Base-by-base conservation (phyloP, 352 stramenopile genomes). In the Phytopythium cucurbitacearum region DNA sequence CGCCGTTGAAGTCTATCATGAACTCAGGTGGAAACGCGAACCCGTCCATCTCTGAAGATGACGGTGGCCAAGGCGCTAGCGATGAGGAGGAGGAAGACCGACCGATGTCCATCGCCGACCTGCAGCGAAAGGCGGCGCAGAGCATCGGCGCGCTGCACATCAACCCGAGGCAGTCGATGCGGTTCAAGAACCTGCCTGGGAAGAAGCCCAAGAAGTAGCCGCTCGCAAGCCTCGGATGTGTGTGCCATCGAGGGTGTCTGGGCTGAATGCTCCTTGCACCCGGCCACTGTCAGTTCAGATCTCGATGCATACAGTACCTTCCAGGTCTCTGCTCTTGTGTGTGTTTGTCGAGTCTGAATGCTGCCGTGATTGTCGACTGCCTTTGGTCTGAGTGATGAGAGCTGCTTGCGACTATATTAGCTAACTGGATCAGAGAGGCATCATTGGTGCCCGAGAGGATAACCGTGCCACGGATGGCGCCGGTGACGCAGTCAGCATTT, bases 71-170 rank as follows among this genome's bases (percentile, higher is more conserved):
- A 5, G 69, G 60, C 34, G 69, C 64, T 11, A 87, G 72, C 46
- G 80, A 89, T 49, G 80, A 89, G 4, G 80, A 89, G 13, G 73
- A 88, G 34, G 65, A 71, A 8, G 72, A 89, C 43, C 76, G 75
- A 0, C 73, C 76, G 35, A 76, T 91, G 65, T 83, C 73, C 0
- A 76, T 69, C n/a, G 49, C 69, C 0, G 80, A 91, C 55, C 64
- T 91, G 4, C 80, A 89, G 45, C 73, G 71, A 49, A 71, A 69
- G 48, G 77, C 77, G 3, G 73, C 66, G 10, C 83, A 84, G 50
- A 76, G 51, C 39, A 59, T 89, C 9, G 77, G 76, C 0, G 62
- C 58, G 11, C 52, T 88, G 38, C 75, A 89, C 33, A 47, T 67
- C 15, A 77, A 55, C 35, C 57, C 75, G 9, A 87, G 84, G 60